These are phyloP conservation scores for Ustilago shanxiensis DNA, from an alignment of 1,284 basidiomycete genomes.

Conservation along the genomic window DNA sequence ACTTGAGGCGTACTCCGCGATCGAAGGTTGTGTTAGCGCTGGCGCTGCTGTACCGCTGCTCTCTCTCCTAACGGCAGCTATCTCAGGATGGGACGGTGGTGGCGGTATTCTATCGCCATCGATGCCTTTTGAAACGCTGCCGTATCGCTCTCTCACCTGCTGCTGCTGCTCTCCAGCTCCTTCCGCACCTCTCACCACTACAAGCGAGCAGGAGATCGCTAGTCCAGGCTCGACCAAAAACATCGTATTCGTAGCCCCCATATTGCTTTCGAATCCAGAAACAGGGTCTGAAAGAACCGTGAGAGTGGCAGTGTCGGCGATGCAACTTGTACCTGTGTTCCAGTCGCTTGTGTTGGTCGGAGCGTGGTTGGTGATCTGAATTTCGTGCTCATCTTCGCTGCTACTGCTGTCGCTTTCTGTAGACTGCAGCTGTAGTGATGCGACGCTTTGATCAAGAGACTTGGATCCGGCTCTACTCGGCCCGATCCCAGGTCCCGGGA, in stretches of 20 bases:
- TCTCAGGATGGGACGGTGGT: conserved; percentile 15
- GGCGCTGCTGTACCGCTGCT: not conserved
- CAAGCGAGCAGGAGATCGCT: conserved; percentile 26
- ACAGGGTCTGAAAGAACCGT: conserved; percentile 22
- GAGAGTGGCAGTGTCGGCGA: conserved; percentile 29
- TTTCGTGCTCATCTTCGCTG: conserved; percentile 1
- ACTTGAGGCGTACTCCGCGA: not conserved
- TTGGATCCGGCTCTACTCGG: not conserved
- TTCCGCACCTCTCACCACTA: conserved; percentile 15
- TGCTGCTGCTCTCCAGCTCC: not conserved
- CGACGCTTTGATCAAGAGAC: conserved; percentile 5
- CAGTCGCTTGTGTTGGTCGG: conserved; percentile 14
- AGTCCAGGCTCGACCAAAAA: conserved; percentile 25
- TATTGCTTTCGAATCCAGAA: not conserved
- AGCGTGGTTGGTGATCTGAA: conserved; percentile 4
- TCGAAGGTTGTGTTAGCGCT: not conserved
- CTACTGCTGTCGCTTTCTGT: not conserved
- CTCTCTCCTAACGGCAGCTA: conserved; percentile 4
- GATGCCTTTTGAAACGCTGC: not conserved
- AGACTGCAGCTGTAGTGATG: conserved; percentile 1
- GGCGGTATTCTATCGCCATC: not conserved
- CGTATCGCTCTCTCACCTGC: not conserved
- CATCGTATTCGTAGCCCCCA: conserved; percentile 16
- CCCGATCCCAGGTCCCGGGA: not conserved
- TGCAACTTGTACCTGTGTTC: not conserved